These are phyloP conservation scores for Colletotrichum sojae DNA, from an alignment of 2,329 filamentous ascomycete species.

Conservation along the genomic window DNA sequence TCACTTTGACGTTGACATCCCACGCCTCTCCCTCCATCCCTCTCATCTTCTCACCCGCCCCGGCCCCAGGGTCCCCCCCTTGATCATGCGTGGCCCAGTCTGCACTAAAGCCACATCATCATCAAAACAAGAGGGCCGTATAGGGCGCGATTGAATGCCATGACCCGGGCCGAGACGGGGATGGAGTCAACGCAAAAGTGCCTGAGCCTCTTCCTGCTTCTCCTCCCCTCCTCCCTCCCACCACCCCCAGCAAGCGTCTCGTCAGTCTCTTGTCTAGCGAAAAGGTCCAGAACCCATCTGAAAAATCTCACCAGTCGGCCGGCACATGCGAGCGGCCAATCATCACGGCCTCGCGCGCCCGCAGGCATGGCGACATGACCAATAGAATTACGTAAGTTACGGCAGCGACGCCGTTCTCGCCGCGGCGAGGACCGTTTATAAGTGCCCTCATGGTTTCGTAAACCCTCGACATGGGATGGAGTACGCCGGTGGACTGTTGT, in stretches of 20 bases:
- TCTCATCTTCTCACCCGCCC: background rate
- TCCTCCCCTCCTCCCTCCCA: background rate
- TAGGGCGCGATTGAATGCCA: background rate
- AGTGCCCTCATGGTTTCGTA: slow-evolving; percentile 13
- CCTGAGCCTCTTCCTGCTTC: background rate
- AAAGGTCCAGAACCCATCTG: slow-evolving; percentile 27
- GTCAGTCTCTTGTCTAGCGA: slow-evolving; percentile 3
- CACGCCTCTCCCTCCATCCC: background rate
- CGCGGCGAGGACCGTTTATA: slow-evolving; percentile 21
- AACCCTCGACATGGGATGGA: slow-evolving; percentile 3
- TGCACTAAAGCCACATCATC: background rate
- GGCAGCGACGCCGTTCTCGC: background rate
- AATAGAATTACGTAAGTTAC: slow-evolving; percentile 39
- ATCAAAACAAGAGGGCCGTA: background rate
- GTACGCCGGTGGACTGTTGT: background rate
- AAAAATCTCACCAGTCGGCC: slow-evolving; percentile 5
- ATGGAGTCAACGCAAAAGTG: slow-evolving; percentile 25
- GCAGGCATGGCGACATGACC: slow-evolving; percentile 25
- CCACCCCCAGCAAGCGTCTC: slow-evolving; percentile 9
- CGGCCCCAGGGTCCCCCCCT: background rate
- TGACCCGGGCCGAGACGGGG: background rate
- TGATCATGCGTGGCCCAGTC: background rate
- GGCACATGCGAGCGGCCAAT: slow-evolving; percentile 27
- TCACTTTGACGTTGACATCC: background rate
- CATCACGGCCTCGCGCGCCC: background rate